Evolutionary conservation across 176 grass and related monocot genomes (phyloP).

Genomic region (Phyllostachys edulis): DNA sequence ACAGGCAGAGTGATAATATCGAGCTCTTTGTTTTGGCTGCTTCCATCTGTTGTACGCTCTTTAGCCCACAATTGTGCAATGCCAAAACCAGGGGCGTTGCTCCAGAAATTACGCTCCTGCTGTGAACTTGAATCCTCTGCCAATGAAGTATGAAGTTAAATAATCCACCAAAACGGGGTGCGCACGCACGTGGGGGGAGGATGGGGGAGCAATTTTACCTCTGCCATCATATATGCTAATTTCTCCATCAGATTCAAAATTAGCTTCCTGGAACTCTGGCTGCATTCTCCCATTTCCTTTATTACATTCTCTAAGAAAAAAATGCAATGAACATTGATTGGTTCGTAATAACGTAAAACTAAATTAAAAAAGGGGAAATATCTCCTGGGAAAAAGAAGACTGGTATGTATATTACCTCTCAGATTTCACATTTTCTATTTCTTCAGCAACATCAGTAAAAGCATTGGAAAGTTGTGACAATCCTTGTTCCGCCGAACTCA

Average conservation of each 20-base stretch:
- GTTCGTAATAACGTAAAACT: neutral
- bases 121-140: conserved; percentile 46
- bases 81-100: conserved; percentile 63
- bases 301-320: conserved; percentile 39
- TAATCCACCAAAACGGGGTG: neutral
- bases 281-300: conserved; percentile 25
- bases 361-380: neutral
- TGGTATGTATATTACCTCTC: conserved; percentile 40
- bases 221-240: conserved; percentile 5
- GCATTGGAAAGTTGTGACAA: conserved; percentile 29
- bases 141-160: conserved; percentile 27
- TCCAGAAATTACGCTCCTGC: conserved; percentile 52
- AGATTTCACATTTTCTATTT: conserved; percentile 40
- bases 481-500: conserved; percentile 30
- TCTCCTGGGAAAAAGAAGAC: conserved; percentile 18
- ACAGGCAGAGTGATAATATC: conserved; percentile 68
- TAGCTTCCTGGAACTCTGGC: conserved; percentile 32
- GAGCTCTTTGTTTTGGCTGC: conserved; percentile 42
- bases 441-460: conserved; percentile 32
- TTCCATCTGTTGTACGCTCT: conserved; percentile 43
- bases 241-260: conserved; percentile 31
- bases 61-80: conserved; percentile 83
- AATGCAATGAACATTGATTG: conserved; percentile 19
- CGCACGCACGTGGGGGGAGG: neutral
- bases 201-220: conserved; percentile 14